These are phyloP conservation scores for Alnus rubra DNA, from an alignment of 306 rosid species.

Conservation along the genomic window DNA sequence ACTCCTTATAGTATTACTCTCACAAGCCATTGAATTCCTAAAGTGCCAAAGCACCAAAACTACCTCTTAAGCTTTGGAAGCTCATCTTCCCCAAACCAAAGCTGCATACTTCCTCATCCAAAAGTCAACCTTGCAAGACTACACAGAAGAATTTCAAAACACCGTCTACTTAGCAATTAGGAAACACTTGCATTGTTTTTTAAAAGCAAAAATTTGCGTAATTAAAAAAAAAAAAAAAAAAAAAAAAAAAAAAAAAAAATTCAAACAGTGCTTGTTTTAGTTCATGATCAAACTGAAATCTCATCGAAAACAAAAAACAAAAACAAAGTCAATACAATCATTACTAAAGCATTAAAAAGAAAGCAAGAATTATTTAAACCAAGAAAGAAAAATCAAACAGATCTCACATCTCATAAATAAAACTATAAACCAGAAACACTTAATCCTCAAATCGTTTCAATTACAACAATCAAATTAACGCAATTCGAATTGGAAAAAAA, in stretches of 20 bases:
- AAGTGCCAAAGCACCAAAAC: neutral
- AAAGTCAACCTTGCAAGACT: slow-evolving; percentile 17
- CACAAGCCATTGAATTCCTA: neutral
- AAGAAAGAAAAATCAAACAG: neutral
- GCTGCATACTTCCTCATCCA: slow-evolving; percentile 16
- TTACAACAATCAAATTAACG: slow-evolving; percentile 12
- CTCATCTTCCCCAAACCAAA: slow-evolving; percentile 3
- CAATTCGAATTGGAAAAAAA: neutral
- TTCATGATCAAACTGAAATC: slow-evolving; percentile 2
- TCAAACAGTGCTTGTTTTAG: slow-evolving; percentile 10
- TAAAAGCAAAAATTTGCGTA: slow-evolving; percentile 22
- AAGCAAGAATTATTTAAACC: neutral
- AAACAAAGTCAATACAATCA: slow-evolving; percentile 1
- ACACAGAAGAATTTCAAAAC: slow-evolving; percentile 33
- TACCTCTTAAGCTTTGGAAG: neutral
- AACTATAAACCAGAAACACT: neutral
- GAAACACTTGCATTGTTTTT: slow-evolving; percentile 12
- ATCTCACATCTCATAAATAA: slow-evolving; percentile 8
- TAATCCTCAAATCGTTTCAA: slow-evolving; percentile 2
- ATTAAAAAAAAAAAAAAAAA: slow-evolving; percentile 1
- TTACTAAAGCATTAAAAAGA: slow-evolving; percentile 2
- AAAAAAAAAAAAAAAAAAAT: slow-evolving; percentile 12
- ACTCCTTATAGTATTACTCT: too few species aligned
- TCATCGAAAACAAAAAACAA: neutral
- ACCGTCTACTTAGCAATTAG: slow-evolving; percentile 4